Evolutionary conservation across 148 eudicot species (phyloP), one percentile per base, ranked within the genome.

Genomic region (Diospyros lotus): DNA sequence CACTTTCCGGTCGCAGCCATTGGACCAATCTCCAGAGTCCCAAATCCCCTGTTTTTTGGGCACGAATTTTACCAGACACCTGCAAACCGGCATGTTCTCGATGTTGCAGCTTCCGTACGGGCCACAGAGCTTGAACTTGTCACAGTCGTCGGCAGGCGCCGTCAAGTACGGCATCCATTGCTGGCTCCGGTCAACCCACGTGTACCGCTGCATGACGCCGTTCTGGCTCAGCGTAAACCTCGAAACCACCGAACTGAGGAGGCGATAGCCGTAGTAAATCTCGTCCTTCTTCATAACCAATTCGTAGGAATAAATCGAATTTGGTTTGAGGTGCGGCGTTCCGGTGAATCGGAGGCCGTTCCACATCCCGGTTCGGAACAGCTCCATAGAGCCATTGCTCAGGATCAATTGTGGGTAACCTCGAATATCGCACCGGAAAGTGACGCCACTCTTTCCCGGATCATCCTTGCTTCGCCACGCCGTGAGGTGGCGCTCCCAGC

Each of bases 401-500:
- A 71, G 2, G 7, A 76, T 2, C 2, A 71, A 12, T 18, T 80
- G 77, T 5, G 77, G 76, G 2, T 44, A 72, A 6, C 83, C 83
- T 61, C 3, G 28, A 38, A 9, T 17, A 50, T 76, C 65, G n/a
- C 59, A 0, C 4, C 12, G 1, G 15, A 40, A 38, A 2, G 58
- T 44, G 58, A 9, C 60, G 2, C 67, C 63, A 1, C 83, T 76
- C 1, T 46, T 76, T 41, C 73, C 65, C 5, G 83, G 83, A 52
- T 78, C 82, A 12, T 77, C 80, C 9, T 9, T 2, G 44, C 73
- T 74, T 11, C 41, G 79, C 78, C 78, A 80, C 1, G 82, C 76
- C 3, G 68, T 9, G 9, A 69, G 0, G 44, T 59, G 60, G 6
- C 50, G 73, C 28, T 50, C 76, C 46, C 45, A 68, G 53, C 2